Conservation (phyloP, 495 filamentous ascomycete species). For the Venustampulla echinocandica region DNA sequence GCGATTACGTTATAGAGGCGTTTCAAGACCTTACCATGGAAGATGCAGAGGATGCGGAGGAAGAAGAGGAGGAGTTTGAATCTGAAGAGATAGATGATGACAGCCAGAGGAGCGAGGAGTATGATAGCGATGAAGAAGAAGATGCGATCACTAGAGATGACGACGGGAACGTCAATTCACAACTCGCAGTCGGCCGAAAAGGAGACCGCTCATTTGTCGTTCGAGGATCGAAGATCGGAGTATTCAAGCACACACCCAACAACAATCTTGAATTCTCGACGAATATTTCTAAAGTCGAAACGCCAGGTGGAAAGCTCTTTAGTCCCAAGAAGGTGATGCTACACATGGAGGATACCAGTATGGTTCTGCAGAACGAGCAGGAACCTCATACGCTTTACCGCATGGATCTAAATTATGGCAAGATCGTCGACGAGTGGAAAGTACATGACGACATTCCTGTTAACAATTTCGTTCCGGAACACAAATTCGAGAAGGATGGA, state of each 20-base stretch:
- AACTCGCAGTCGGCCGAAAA: conserved; percentile 96
- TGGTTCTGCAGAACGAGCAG: conserved; percentile 80
- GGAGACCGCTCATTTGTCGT: conserved; percentile 96
- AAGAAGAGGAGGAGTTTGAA: conserved; percentile 56
- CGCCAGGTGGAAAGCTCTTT: conserved; percentile 78
- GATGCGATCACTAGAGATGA: conserved; percentile 62
- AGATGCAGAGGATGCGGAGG: conserved; percentile 52
- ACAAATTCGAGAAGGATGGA: conserved; percentile 97
- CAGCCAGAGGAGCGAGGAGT: conserved; percentile 71
- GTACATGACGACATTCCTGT: conserved; percentile 96
- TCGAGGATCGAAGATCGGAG: conserved; percentile 92
- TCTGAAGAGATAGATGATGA: conserved; percentile 58
- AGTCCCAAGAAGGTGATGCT: conserved; percentile 97
- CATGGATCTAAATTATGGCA: conserved; percentile 97
- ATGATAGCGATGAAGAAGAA: conserved; percentile 85
- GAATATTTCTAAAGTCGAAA: conserved; percentile 91
- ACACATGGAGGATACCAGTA: conserved; percentile 81
- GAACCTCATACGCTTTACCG: conserved; percentile 91
- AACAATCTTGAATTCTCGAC: conserved; percentile 96
- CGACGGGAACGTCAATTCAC: conserved; percentile 86
- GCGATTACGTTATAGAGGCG: conserved; percentile 89
- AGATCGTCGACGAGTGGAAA: conserved; percentile 99
- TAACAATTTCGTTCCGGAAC: conserved; percentile 83
- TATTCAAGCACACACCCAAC: conserved; percentile 92
- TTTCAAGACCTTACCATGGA: conserved; percentile 95